Base-by-base conservation (phyloP, 176 grass and related monocot genomes). In the Zoysia japonica region DNA sequence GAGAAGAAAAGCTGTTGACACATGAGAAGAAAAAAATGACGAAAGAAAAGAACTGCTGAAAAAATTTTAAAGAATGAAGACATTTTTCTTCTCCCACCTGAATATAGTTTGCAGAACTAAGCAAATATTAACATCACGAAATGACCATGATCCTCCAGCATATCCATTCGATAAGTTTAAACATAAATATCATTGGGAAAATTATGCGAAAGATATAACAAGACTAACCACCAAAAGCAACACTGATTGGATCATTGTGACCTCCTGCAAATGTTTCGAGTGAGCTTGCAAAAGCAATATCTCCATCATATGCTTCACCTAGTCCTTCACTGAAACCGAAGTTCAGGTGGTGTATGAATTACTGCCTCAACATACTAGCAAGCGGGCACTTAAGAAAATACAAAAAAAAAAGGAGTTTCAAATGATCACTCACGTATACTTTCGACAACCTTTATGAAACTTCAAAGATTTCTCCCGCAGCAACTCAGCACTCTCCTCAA, bases 191-290 rank as follows among this genome's bases (percentile, higher is more conserved):
- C n/a, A 64, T 39, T 70, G 13, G 39, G 2, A 80, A 62, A 35
- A 63, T 53, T 13, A 56, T 17, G 40, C 48, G 47, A 65, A 83
- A 74, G 36, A 86, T 70, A 80, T 80, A 78, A 80, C 42, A 74
- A 35, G 12, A 87, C 82, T 89, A 83, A 99, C 96, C 96, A 86
- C 96, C 96, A 80, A 96, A 93, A 86, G 92, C 92, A 81, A 99
- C 88, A 88, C 96, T 93, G 61, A 93, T 94, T 80, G 92, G 92
- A 51, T 99, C 96, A 80, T 99, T 94, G 85, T 96, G 88, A 19
- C 96, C 96, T 82, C 92, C 96, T 80, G 90, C 96, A 91, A 99
- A 99, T 72, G 67, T 85, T 93, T 99, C 96, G 62, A 99, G 92
- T 77, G 92, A 87, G 65, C 90, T 89, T 68, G 96, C 96, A 91